Base-by-base conservation (phyloP, 2,329 filamentous ascomycete species). In the Arthrobotrys conoides region DNA sequence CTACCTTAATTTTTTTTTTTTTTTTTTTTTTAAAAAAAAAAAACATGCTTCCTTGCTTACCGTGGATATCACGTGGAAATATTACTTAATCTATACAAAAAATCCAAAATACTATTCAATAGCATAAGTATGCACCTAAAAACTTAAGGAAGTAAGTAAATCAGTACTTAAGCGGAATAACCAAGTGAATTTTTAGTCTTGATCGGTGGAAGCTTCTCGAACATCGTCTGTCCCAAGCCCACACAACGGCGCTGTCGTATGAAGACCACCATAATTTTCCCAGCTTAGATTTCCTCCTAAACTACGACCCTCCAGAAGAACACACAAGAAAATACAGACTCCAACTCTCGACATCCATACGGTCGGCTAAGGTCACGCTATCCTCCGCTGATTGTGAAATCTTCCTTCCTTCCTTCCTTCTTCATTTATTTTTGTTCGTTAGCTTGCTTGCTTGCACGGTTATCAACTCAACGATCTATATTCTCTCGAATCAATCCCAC, bases 141-240 rank as follows among this genome's bases (percentile, higher is more conserved):
- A n/a, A n/a, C n/a, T n/a, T n/a, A n/a, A n/a, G n/a, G n/a, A n/a
- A n/a, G n/a, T n/a, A n/a, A n/a, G n/a, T n/a, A n/a, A 30, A 30
- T 30, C 27, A 30, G 8, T 30, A 3, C 3, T 30, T 4, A 30
- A 4, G 8, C 27, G 27, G 27, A 8, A 30, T 30, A 30, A 30
- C 3, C 27, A 30, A 30, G 8, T 30, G n/a, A n/a, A n/a, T n/a
- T n/a, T n/a, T n/a, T 30, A 30, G 67, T 59, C 6, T 66, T 64
- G 65, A 49, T 68, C 64, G 44, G 41, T 73, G 70, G 71, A 76
- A 76, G 71, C 71, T 76, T 76, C 71, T 76, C 71, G 71, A 76
- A 76, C 44, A 27, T 44, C 51, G 36, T 30, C 55, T 20, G 36
- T 51, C 53, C 53, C 33, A 55, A 41, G 30, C 18, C 30, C 36